Conservation (phyloP, 768 basidiomycete genomes). For the Lactifluus echinatus region DNA sequence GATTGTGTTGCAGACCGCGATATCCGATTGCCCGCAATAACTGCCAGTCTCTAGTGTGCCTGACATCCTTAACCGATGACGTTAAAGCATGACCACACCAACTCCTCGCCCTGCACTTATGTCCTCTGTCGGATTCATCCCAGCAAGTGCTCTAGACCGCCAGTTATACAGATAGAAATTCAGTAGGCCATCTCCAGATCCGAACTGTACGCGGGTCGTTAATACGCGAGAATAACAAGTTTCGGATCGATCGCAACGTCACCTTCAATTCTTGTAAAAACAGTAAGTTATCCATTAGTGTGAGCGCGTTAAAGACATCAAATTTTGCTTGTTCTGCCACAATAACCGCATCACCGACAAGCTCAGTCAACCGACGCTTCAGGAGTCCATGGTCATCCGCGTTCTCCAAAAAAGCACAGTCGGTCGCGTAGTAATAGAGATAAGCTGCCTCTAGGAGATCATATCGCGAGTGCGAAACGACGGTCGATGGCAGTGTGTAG, state of each 20-base stretch:
- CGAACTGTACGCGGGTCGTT: slow-evolving; percentile 51
- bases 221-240: slow-evolving; percentile 7
- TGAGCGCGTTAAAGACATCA: slow-evolving; percentile 94
- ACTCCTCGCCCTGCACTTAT: slow-evolving; percentile 67
- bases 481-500: slow-evolving; percentile 91
- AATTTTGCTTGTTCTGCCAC: slow-evolving; percentile 80
- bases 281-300: slow-evolving; percentile 85
- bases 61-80: too few relatives aligned
- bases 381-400: slow-evolving; percentile 55
- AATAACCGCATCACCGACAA: slow-evolving; percentile 75
- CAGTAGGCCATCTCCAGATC: slow-evolving; percentile 83
- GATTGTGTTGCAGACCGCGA: too few relatives aligned
- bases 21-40: too few relatives aligned
- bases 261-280: slow-evolving; percentile 80
- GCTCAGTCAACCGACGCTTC: slow-evolving; percentile 56
- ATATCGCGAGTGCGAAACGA: slow-evolving; percentile 71
- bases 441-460: slow-evolving; percentile 84
- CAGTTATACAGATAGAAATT: slow-evolving; percentile 96
- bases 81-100: slow-evolving; percentile 89
- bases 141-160: slow-evolving; percentile 74
- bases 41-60: background rate
- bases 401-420: slow-evolving; percentile 53
- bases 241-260: slow-evolving; percentile 29
- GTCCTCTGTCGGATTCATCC: slow-evolving; percentile 45
- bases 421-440: slow-evolving; percentile 90